A percentile compares a stretch with the other conserved stretches of the same genome.
Evolutionary conservation across 2,329 filamentous ascomycete species (phyloP).

Genomic region (Stemphylium beticola): DNA sequence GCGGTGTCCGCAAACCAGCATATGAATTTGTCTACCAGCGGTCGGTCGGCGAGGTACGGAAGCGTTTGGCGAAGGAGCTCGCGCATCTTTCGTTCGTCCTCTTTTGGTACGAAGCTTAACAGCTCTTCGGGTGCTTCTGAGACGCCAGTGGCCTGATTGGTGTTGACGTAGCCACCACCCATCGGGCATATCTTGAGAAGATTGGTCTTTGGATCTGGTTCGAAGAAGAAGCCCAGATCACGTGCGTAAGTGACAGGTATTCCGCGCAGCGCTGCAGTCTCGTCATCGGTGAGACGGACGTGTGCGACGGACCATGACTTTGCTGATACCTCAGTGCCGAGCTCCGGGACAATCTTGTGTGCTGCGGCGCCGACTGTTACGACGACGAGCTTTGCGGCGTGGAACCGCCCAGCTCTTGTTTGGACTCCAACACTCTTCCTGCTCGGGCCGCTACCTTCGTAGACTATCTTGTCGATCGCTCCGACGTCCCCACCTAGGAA

Average conservation of each 20-base stretch:
- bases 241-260: slow-evolving; percentile 67
- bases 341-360: slow-evolving; percentile 56
- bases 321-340: slow-evolving; percentile 60
- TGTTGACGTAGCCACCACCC: slow-evolving; percentile 63
- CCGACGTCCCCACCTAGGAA: too few species aligned
- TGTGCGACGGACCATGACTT: slow-evolving; percentile 67
- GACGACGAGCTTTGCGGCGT: slow-evolving; percentile 52
- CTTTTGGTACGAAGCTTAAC: too few species aligned
- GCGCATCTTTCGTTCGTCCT: slow-evolving; percentile 56
- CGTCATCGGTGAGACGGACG: slow-evolving; percentile 61
- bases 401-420: too few species aligned
- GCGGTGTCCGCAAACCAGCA: slow-evolving; percentile 69
- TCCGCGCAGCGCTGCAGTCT: slow-evolving; percentile 60
- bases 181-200: slow-evolving; percentile 67
- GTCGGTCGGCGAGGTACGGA: slow-evolving; percentile 60
- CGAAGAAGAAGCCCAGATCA: slow-evolving; percentile 70
- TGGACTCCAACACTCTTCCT: slow-evolving; percentile 27
- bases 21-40: slow-evolving; percentile 63
- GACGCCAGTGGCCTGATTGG: slow-evolving; percentile 53
- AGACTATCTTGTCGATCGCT: too few species aligned
- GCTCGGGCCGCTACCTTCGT: slow-evolving; percentile 7
- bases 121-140: too few species aligned
- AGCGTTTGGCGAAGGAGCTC: slow-evolving; percentile 60
- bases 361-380: slow-evolving; percentile 61
- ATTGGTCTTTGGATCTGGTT: slow-evolving; percentile 64